These are phyloP conservation scores for Phytopythium chamaehyphon DNA, from an alignment of 352 stramenopile species.

Conservation along the genomic window DNA sequence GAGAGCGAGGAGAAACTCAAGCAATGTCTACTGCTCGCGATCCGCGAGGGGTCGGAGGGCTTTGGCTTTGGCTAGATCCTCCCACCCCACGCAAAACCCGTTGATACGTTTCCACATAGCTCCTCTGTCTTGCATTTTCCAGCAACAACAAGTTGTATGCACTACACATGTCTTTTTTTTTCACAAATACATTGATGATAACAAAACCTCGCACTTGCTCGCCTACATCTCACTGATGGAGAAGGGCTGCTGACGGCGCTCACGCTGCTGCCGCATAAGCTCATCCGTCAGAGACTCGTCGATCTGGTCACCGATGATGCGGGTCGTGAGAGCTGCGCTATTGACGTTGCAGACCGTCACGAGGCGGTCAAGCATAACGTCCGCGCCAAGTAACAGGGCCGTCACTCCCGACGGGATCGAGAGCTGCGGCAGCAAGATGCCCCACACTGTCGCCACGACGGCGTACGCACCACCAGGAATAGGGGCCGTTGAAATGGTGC, in stretches of 20 bases:
- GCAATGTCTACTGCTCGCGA: slow-evolving; percentile 96
- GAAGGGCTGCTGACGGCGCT: slow-evolving; percentile 7
- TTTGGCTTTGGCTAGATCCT: slow-evolving; percentile 96
- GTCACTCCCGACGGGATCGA: slow-evolving; percentile 57
- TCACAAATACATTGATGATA: neutral
- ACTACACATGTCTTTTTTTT: too few relatives aligned
- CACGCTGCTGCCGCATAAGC: slow-evolving; percentile 2
- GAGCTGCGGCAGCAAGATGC: slow-evolving; percentile 48
- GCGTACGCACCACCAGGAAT: slow-evolving; percentile 53
- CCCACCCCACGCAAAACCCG: too few relatives aligned
- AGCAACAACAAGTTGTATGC: too few relatives aligned
- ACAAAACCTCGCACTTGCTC: neutral
- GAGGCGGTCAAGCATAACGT: slow-evolving; percentile 72
- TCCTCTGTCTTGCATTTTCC: too few relatives aligned
- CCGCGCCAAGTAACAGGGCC: slow-evolving; percentile 54
- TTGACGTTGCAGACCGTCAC: slow-evolving; percentile 76
- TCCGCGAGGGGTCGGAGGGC: slow-evolving; percentile 96
- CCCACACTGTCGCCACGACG: slow-evolving; percentile 70
- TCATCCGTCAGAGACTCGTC: slow-evolving; percentile 18
- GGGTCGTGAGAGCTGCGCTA: slow-evolving; percentile 64
- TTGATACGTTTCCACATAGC: too few relatives aligned
- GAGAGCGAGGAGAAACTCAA: slow-evolving; percentile 96
- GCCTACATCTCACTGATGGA: slow-evolving; percentile 6
- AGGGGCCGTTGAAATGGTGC: slow-evolving; percentile 51
- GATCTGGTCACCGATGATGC: slow-evolving; percentile 67